phyloP scores from a whole-genome alignment of 163 green algal species.

The Chlorella variabilis region DNA sequence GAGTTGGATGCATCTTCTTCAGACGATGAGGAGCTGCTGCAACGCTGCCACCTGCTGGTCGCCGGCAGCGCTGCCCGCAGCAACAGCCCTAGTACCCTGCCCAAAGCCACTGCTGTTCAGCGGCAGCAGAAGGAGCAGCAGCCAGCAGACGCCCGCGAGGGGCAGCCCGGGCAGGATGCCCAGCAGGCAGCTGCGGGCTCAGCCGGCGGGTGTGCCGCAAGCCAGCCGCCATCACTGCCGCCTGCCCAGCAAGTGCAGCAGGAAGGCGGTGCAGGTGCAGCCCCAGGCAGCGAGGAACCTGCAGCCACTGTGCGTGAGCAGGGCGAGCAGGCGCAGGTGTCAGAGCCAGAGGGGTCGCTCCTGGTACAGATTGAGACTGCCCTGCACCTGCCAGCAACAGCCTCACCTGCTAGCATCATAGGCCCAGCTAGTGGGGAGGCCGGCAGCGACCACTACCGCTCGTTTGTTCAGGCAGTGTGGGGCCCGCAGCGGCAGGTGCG shows the following conservation, averaged over 20 bases:
- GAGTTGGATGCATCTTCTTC: neutral
- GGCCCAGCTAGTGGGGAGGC: neutral
- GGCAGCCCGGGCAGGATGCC: neutral
- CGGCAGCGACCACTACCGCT: neutral
- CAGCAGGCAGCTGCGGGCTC: neutral
- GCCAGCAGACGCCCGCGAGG: neutral
- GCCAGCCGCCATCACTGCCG: no score
- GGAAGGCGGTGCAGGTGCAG: neutral
- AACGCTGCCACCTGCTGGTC: neutral
- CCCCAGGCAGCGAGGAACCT: neutral
- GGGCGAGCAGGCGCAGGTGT: neutral
- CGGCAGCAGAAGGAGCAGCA: neutral
- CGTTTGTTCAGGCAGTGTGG: neutral
- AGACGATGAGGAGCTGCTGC: constrained; percentile 15
- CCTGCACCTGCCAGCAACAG: constrained; percentile 1
- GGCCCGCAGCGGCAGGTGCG: neutral
- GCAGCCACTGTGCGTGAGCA: no score
- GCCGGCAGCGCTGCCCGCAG: neutral
- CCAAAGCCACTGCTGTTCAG: neutral
- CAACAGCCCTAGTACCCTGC: neutral
- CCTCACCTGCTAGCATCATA: neutral
- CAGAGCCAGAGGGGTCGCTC: neutral
- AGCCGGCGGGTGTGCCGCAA: no score
- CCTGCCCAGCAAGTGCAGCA: neutral
- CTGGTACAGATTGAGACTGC: constrained; percentile 17